Conservation (phyloP, 1,139 yeast genomes). For the Torulaspora globosa region DNA sequence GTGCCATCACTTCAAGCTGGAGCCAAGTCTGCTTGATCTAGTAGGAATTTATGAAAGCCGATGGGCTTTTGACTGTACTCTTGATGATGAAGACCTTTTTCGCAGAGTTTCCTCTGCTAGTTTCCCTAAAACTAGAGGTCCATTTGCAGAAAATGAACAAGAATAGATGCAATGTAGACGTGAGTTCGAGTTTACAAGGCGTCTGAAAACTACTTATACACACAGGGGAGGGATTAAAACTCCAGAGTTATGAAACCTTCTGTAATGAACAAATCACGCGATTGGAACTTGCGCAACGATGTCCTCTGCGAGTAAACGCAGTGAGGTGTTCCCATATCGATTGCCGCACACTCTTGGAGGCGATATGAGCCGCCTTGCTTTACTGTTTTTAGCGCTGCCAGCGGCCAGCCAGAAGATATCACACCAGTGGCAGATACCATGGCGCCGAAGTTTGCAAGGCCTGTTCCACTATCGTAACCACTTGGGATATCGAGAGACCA, state of each 20-base stretch:
- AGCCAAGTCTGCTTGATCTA: background rate
- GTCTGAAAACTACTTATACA: no score
- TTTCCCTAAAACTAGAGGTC: background rate
- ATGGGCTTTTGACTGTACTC: no score
- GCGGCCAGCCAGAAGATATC: slow-evolving; percentile 70
- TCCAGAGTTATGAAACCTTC: slow-evolving; percentile 24
- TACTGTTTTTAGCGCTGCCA: slow-evolving; percentile 56
- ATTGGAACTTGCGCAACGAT: slow-evolving; percentile 34
- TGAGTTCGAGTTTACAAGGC: no score
- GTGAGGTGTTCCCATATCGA: slow-evolving; percentile 72
- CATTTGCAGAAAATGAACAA: background rate
- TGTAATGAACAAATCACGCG: slow-evolving; percentile 30
- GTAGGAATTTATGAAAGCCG: background rate
- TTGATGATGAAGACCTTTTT: background rate
- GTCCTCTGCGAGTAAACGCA: slow-evolving; percentile 31
- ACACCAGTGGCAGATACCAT: slow-evolving; percentile 40
- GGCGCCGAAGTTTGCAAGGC: slow-evolving; percentile 42
- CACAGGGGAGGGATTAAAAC: slow-evolving; percentile 3
- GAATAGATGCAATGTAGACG: background rate
- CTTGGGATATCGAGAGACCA: slow-evolving; percentile 79
- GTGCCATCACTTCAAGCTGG: no score
- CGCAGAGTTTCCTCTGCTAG: background rate
- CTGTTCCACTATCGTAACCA: slow-evolving; percentile 84
- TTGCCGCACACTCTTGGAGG: slow-evolving; percentile 41
- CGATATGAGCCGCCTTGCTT: slow-evolving; percentile 43